Conservation (phyloP, 148 eudicot genomes). For the Silene uniflora region DNA sequence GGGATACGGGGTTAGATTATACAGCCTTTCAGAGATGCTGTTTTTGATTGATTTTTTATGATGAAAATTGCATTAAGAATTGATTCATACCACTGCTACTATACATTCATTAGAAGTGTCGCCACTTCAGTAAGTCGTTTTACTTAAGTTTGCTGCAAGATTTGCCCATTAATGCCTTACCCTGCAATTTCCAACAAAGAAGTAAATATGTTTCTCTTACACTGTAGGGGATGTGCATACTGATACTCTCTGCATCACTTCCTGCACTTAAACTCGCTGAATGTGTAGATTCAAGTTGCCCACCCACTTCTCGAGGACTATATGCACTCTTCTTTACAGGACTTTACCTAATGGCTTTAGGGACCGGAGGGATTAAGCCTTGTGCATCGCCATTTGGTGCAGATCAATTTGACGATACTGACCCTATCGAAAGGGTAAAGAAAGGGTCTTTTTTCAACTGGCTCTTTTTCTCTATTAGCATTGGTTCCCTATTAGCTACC, state of each 20-base stretch:
- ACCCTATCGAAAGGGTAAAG: slow-evolving; percentile 40
- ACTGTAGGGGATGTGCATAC: slow-evolving; percentile 36
- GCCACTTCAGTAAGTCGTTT: too few species aligned
- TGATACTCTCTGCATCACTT: slow-evolving; percentile 64
- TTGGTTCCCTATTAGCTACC: slow-evolving; percentile 44
- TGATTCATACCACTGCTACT: too few species aligned
- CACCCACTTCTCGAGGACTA: slow-evolving; percentile 38
- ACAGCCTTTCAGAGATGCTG: too few species aligned
- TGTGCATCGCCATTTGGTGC: slow-evolving; percentile 57
- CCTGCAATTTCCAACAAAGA: too few species aligned
- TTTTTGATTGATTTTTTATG: too few species aligned
- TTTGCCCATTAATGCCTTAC: too few species aligned
- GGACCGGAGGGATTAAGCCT: slow-evolving; percentile 57
- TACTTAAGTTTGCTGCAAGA: too few species aligned
- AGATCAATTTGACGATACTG: slow-evolving; percentile 52
- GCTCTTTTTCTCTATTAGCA: slow-evolving; percentile 48
- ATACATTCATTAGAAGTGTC: too few species aligned
- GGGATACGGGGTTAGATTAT: too few species aligned
- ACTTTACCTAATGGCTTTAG: slow-evolving; percentile 49
- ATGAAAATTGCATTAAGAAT: too few species aligned
- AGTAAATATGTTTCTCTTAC: too few species aligned
- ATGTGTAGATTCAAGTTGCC: slow-evolving; percentile 40
- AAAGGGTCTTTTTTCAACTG: slow-evolving; percentile 52
- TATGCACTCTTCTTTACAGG: slow-evolving; percentile 44
- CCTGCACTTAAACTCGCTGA: slow-evolving; percentile 29